phyloP scores from a whole-genome alignment of 2,329 filamentous ascomycete species.

The Cercospora janseana region DNA sequence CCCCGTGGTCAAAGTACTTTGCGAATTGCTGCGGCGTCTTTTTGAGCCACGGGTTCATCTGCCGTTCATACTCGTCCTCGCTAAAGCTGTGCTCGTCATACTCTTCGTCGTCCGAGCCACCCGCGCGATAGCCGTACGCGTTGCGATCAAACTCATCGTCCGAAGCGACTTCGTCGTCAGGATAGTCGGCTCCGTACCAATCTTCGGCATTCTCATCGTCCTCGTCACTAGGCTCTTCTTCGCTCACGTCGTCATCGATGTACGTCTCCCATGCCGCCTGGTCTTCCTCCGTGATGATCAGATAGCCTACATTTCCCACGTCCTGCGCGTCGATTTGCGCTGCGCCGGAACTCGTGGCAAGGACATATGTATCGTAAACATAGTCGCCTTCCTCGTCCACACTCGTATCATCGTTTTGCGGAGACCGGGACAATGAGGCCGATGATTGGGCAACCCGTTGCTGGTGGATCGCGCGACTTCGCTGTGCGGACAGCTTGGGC shows the following conservation, averaged over 20 bases:
- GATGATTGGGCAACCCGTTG: constrained; percentile 20
- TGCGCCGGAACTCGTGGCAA: constrained; percentile 36
- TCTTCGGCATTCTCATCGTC: constrained; percentile 70
- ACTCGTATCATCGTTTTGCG: constrained; percentile 39
- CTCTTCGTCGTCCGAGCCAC: constrained; percentile 44
- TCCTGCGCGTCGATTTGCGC: constrained; percentile 33
- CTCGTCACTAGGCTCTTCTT: constrained; percentile 57
- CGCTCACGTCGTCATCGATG: constrained; percentile 53
- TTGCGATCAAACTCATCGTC: constrained; percentile 62
- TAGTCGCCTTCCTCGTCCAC: constrained; percentile 53
- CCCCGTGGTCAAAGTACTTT: constrained; percentile 21
- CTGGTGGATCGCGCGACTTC: constrained; percentile 31
- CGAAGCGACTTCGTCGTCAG: constrained; percentile 72
- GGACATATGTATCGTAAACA: constrained; percentile 62
- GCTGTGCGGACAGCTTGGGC: constrained; percentile 30
- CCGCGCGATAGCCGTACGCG: constrained; percentile 43
- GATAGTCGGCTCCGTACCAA: constrained; percentile 76
- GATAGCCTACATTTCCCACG: constrained; percentile 43
- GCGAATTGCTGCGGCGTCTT: constrained; percentile 29
- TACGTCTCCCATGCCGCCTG: constrained; percentile 59
- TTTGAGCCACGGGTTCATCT: constrained; percentile 36
- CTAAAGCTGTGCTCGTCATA: constrained; percentile 37
- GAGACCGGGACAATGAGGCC: constrained; percentile 7
- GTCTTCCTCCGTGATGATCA: constrained; percentile 52
- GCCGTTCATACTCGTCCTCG: constrained; percentile 31